Evolutionary conservation across 345 rosid genomes (phyloP).

Genomic region (Brassica cretica): DNA sequence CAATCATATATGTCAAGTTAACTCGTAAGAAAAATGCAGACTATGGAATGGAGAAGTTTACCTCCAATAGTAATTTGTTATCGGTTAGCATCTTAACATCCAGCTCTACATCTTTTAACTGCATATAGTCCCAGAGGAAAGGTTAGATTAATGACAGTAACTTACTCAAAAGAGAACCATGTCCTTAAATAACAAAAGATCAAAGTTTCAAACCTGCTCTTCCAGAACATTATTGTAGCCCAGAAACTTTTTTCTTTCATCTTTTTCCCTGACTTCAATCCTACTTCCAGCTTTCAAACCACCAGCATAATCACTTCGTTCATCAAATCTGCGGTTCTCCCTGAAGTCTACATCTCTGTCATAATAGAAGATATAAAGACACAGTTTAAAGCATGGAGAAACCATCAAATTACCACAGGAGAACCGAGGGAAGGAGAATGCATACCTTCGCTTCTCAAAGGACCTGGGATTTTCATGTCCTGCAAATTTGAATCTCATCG

Average conservation of each 20-base stretch:
- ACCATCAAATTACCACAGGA: slow-evolving; percentile 11
- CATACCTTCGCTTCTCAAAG: slow-evolving; percentile 57
- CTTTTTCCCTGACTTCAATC: slow-evolving; percentile 49
- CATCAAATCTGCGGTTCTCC: slow-evolving; percentile 54
- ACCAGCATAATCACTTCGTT: slow-evolving; percentile 59
- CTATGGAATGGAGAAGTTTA: slow-evolving; percentile 39
- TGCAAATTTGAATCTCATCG: slow-evolving; percentile 42
- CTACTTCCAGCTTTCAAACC: slow-evolving; percentile 54
- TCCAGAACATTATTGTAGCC: slow-evolving; percentile 49
- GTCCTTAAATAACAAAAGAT: slow-evolving; percentile 16
- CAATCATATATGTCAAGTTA: slow-evolving; percentile 11
- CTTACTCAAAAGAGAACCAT: background rate
- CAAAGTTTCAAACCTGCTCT: slow-evolving; percentile 62
- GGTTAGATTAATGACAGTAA: background rate
- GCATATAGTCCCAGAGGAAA: slow-evolving; percentile 39
- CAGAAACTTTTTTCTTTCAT: slow-evolving; percentile 45
- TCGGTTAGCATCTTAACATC: slow-evolving; percentile 55
- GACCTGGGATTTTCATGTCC: slow-evolving; percentile 66
- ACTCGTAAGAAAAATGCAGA: slow-evolving; percentile 21
- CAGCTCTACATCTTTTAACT: slow-evolving; percentile 63
- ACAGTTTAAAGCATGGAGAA: slow-evolving; percentile 5
- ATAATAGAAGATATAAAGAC: slow-evolving; percentile 17
- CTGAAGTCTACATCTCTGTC: slow-evolving; percentile 55
- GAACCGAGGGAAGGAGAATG: slow-evolving; percentile 3
- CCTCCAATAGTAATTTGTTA: slow-evolving; percentile 59